Percentiles rank a stretch among this genome's conserved stretches.
These are phyloP conservation scores for Carpinus viminea DNA, from an alignment of 306 rosid genomes.

Conservation along the genomic window DNA sequence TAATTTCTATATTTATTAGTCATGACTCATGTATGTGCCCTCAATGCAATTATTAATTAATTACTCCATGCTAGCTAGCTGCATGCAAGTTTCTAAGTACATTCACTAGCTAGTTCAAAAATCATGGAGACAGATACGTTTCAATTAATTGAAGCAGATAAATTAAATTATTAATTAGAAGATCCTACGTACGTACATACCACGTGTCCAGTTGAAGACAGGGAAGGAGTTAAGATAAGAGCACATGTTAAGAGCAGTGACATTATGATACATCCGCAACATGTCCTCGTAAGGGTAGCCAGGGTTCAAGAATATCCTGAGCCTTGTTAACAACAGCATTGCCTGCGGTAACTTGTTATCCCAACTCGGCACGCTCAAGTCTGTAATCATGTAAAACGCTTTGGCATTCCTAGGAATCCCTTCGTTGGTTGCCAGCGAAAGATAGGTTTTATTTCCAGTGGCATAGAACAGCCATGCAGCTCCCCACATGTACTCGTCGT, in stretches of 20 bases:
- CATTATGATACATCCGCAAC: slow-evolving; percentile 54
- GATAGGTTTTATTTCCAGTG: slow-evolving; percentile 52
- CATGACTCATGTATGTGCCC: too few species aligned
- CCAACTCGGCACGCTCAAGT: slow-evolving; percentile 54
- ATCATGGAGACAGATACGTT: not conserved
- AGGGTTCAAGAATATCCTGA: slow-evolving; percentile 56
- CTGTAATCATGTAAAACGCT: slow-evolving; percentile 41
- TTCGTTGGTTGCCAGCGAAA: slow-evolving; percentile 50
- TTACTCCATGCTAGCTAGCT: too few species aligned
- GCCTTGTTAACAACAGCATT: slow-evolving; percentile 59
- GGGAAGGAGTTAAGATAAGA: slow-evolving; percentile 51
- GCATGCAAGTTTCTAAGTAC: too few species aligned
- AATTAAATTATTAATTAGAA: too few species aligned
- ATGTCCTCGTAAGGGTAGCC: slow-evolving; percentile 69
- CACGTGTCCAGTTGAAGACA: slow-evolving; percentile 52
- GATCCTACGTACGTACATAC: slow-evolving; percentile 8
- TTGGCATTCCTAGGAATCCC: slow-evolving; percentile 32
- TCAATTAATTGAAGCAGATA: not conserved
- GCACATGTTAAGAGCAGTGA: slow-evolving; percentile 59
- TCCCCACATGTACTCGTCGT: slow-evolving; percentile 73
- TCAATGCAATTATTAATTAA: too few species aligned
- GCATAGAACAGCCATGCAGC: slow-evolving; percentile 67
- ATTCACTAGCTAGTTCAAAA: not conserved
- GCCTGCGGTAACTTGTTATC: slow-evolving; percentile 66
- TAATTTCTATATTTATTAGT: too few species aligned